Evolutionary conservation across 2,329 filamentous ascomycete genomes (phyloP).

Genomic region (Nigrospora oryzae): DNA sequence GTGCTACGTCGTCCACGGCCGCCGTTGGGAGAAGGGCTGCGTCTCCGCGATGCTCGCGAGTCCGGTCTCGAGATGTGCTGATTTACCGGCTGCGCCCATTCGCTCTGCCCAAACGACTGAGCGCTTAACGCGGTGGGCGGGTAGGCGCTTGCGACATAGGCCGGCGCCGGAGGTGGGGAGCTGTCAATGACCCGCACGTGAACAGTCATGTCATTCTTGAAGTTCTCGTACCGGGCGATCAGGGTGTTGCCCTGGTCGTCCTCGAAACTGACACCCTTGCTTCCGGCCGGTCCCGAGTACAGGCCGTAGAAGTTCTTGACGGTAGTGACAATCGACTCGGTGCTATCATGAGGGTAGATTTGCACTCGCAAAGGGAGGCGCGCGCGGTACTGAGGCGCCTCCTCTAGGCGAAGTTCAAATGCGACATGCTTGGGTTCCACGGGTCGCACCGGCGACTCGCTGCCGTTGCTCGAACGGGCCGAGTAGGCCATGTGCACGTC

Average conservation of each 20-base stretch:
- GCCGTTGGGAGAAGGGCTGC: conserved; percentile 68
- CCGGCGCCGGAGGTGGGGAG: conserved; percentile 31
- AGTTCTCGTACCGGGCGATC: conserved; percentile 95
- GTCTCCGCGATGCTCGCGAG: conserved; percentile 64
- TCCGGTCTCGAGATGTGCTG: conserved; percentile 55
- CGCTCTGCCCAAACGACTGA: conserved; percentile 48
- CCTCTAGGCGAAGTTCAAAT: conserved; percentile 66
- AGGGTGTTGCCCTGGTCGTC: conserved; percentile 82
- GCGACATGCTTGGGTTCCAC: conserved; percentile 63
- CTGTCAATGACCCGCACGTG: conserved; percentile 79
- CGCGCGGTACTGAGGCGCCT: conserved; percentile 60
- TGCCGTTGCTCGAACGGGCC: conserved; percentile 31
- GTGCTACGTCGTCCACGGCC: conserved; percentile 67
- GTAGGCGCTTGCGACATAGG: conserved; percentile 43
- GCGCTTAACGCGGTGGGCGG: conserved; percentile 43
- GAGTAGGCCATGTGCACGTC: conserved; percentile 22
- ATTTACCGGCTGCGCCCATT: conserved; percentile 27
- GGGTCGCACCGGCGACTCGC: conserved; percentile 36
- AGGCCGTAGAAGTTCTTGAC: conserved; percentile 99
- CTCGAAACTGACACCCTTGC: conserved; percentile 88
- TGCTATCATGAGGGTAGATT: conserved; percentile 92
- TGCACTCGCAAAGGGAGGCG: conserved; percentile 79
- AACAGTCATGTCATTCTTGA: conserved; percentile 84
- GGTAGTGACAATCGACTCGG: conserved; percentile 94
- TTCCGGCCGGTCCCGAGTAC: conserved; percentile 63